A percentile compares a stretch with the other conserved stretches of the same genome.
Conservation (phyloP, 257 asterid genomes). For the Solanum paucissectum region DNA sequence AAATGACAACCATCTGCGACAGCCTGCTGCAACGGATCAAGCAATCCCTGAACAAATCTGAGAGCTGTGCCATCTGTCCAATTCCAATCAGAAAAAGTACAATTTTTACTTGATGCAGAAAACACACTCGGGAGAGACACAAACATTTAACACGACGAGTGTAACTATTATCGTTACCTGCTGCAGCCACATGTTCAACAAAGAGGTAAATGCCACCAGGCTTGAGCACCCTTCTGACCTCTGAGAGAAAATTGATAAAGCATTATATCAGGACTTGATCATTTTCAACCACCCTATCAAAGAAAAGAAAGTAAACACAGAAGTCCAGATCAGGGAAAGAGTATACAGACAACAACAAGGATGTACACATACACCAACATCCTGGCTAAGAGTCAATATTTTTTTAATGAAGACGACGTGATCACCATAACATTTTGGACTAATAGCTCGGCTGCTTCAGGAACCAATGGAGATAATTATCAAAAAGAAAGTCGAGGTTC, state of each 20-base stretch:
- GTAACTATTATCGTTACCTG: slow-evolving; percentile 32
- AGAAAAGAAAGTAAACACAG: background rate
- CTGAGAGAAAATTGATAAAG: slow-evolving; percentile 18
- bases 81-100: background rate
- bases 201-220: slow-evolving; percentile 80
- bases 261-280: background rate
- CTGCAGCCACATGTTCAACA: slow-evolving; percentile 83
- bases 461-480: background rate
- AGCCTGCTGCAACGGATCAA: slow-evolving; percentile 74
- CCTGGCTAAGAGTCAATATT: background rate
- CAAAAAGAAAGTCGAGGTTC: background rate
- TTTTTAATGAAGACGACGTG: background rate
- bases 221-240: slow-evolving; percentile 79
- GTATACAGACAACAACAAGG: background rate
- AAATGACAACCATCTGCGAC: slow-evolving; percentile 80
- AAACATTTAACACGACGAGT: background rate
- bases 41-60: slow-evolving; percentile 48
- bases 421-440: background rate
- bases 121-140: background rate
- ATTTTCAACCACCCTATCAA: background rate
- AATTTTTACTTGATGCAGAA: background rate
- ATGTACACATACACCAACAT: background rate
- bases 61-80: slow-evolving; percentile 60
- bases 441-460: background rate
- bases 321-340: background rate